phyloP scores from a whole-genome alignment of 306 rosid species.

The Herpetospermum pedunculosum region DNA sequence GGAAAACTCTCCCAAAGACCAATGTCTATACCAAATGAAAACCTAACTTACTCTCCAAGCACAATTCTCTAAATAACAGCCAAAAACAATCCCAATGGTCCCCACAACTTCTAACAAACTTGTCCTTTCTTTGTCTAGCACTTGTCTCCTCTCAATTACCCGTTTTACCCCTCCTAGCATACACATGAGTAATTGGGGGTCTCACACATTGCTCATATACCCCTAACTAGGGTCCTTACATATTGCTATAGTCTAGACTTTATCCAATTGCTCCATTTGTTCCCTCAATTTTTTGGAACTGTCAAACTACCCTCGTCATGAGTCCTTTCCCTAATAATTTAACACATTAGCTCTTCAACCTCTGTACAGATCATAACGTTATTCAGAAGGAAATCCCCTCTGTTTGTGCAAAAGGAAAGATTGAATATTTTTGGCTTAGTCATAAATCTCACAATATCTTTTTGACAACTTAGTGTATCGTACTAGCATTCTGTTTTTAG shows the following conservation, averaged over 20 bases:
- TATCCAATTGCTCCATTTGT: background rate
- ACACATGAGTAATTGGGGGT: too few species aligned
- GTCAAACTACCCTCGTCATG: background rate
- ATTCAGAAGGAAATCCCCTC: background rate
- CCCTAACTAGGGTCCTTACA: too few species aligned
- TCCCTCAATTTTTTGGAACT: background rate
- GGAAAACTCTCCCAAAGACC: too few species aligned
- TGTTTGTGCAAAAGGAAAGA: background rate
- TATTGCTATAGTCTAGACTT: background rate
- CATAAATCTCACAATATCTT: background rate
- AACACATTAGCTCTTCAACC: background rate
- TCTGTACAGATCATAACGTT: background rate
- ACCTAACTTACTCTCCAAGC: too few species aligned
- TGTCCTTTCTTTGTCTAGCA: too few species aligned
- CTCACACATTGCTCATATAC: too few species aligned
- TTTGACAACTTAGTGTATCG: background rate
- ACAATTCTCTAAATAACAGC: too few species aligned
- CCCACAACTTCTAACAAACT: too few species aligned
- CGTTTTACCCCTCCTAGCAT: too few species aligned
- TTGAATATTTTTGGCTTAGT: background rate
- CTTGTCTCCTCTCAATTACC: too few species aligned
- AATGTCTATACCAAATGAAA: too few species aligned
- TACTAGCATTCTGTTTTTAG: slow-evolving; percentile 7
- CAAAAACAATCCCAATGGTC: too few species aligned
- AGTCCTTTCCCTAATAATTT: background rate